Conservation (phyloP, 805 yeast species). For the Wickerhamomyces alni region DNA sequence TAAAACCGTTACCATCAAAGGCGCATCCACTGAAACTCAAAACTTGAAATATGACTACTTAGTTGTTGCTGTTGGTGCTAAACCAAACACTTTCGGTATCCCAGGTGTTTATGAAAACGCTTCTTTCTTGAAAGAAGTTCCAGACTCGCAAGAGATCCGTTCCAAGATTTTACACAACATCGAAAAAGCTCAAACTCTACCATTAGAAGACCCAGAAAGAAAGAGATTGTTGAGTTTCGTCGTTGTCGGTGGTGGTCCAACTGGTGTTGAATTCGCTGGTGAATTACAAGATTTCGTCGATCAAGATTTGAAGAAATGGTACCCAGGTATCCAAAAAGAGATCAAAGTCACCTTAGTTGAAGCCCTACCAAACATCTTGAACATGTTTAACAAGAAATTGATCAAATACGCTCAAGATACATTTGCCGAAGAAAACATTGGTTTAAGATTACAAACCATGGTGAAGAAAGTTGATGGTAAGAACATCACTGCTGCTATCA, state of each 20-base stretch:
- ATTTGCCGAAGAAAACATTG: slow-evolving; percentile 61
- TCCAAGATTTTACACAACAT: slow-evolving; percentile 77
- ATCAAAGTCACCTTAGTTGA: slow-evolving; percentile 81
- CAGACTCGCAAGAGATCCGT: slow-evolving; percentile 83
- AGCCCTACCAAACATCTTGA: slow-evolving; percentile 85
- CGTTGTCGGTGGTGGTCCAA: slow-evolving; percentile 98
- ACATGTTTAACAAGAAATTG: slow-evolving; percentile 62
- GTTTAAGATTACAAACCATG: slow-evolving; percentile 78
- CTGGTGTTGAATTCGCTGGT: slow-evolving; percentile 97
- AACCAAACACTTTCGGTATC: slow-evolving; percentile 89
- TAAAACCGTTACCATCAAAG: slow-evolving; percentile 60
- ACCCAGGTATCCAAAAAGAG: slow-evolving; percentile 79
- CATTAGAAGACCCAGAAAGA: slow-evolving; percentile 69
- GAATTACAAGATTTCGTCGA: slow-evolving; percentile 91
- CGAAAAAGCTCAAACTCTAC: slow-evolving; percentile 81
- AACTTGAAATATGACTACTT: slow-evolving; percentile 68
- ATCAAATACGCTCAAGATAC: slow-evolving; percentile 76
- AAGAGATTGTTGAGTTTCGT: slow-evolving; percentile 80
- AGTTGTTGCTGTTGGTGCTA: slow-evolving; percentile 92
- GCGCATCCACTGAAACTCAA: slow-evolving; percentile 38
- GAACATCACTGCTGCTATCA: slow-evolving; percentile 63
- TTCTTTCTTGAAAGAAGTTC: slow-evolving; percentile 81
- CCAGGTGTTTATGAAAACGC: slow-evolving; percentile 92
- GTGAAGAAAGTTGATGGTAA: slow-evolving; percentile 77
- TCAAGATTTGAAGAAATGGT: slow-evolving; percentile 85